Conservation (phyloP, 2,329 filamentous ascomycete species). For the Hypoxylon sp. region DNA sequence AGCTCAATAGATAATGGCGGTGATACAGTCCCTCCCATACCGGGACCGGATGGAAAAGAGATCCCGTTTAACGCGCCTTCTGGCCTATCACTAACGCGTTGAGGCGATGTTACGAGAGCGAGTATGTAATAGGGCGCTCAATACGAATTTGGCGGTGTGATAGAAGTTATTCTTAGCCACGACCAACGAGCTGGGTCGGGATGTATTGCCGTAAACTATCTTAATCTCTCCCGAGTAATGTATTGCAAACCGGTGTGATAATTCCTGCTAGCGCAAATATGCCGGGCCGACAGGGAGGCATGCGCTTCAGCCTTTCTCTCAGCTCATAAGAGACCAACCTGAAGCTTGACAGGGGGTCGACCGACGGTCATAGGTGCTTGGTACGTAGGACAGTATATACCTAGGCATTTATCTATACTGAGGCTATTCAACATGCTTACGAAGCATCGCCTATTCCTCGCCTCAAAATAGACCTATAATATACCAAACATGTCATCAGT, state of each 20-base stretch:
- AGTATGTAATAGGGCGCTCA: constrained; percentile 1
- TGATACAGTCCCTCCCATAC: constrained; percentile 21
- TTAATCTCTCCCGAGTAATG: constrained; percentile 28
- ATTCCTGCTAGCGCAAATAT: not conserved
- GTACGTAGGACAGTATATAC: not conserved
- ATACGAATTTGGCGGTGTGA: constrained; percentile 16
- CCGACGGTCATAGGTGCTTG: not conserved
- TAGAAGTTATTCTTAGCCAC: constrained; percentile 10
- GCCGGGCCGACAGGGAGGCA: not conserved
- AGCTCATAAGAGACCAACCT: not conserved
- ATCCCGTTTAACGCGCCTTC: not conserved
- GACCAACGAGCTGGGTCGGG: constrained; percentile 6
- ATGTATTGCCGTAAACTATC: constrained; percentile 12
- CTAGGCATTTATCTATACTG: not conserved
- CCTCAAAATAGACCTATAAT: not conserved
- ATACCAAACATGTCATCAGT: constrained; percentile 17
- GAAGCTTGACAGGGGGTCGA: not conserved
- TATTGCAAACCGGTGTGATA: not conserved
- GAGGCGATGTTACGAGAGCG: not conserved
- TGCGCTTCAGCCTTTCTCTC: not conserved
- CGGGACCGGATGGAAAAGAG: constrained; percentile 11
- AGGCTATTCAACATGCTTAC: not conserved
- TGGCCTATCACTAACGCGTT: constrained; percentile 15
- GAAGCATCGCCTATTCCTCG: not conserved
- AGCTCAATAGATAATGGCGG: constrained; percentile 12